Evolutionary conservation across 2,329 filamentous ascomycete genomes (phyloP).

Genomic region (Aspergillus sp.): DNA sequence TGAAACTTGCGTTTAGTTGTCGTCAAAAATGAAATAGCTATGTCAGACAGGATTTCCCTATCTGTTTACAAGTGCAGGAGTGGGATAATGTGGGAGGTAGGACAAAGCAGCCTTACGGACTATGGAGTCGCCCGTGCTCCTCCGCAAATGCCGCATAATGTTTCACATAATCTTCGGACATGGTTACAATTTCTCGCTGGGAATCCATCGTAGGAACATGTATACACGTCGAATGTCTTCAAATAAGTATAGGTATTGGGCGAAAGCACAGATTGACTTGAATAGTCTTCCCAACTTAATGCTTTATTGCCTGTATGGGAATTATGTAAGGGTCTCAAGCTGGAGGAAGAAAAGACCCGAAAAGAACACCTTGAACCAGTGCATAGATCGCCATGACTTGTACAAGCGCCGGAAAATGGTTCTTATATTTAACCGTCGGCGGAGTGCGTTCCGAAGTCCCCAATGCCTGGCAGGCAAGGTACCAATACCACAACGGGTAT

Average conservation of each 20-base stretch:
- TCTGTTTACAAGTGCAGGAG: background rate
- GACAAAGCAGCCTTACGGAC: background rate
- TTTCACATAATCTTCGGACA: background rate
- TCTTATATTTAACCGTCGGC: constrained; percentile 15
- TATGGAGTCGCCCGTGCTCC: background rate
- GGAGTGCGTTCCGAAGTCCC: constrained; percentile 16
- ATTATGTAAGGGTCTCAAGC: constrained; percentile 53
- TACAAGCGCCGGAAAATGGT: constrained; percentile 44
- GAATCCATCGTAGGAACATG: background rate
- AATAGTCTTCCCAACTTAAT: background rate
- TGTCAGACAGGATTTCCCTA: background rate
- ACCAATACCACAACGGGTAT: constrained; percentile 87
- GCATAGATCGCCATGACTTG: constrained; percentile 79
- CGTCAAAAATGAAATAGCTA: background rate
- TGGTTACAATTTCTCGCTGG: background rate
- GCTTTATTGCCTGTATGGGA: background rate
- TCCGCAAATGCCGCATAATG: background rate
- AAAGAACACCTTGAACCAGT: constrained; percentile 77
- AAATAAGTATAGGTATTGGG: background rate
- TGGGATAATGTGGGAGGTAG: background rate
- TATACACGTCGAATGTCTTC: background rate
- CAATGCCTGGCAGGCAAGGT: constrained; percentile 57
- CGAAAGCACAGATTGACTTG: background rate
- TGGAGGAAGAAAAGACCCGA: constrained; percentile 86
- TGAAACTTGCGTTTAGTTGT: too few relatives aligned